Conservation (phyloP, 2,329 filamentous ascomycete genomes). For the Xylaria hypoxylon region DNA sequence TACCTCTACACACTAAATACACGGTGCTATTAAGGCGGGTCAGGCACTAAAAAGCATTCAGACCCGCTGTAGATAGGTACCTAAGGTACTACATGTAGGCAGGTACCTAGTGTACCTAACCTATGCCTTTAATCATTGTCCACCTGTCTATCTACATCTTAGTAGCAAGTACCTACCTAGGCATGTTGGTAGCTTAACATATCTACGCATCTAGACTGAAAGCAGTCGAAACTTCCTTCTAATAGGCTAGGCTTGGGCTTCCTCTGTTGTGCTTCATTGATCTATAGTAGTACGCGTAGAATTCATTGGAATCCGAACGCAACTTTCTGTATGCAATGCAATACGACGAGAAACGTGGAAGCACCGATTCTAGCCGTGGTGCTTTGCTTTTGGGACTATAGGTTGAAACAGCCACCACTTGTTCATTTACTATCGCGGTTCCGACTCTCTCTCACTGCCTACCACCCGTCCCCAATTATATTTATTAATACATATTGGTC, state of each 20-base stretch:
- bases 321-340: conserved; percentile 33
- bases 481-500: not conserved
- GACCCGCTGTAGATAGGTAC: not conserved
- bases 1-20: not conserved
- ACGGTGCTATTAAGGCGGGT: conserved; percentile 15
- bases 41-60: conserved; percentile 19
- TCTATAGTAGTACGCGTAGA: conserved; percentile 19
- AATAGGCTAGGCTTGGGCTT: conserved; percentile 17
- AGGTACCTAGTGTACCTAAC: not conserved
- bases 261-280: conserved; percentile 22
- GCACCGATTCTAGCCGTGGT: conserved; percentile 15
- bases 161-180: too few species aligned
- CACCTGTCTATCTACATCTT: not conserved
- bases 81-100: not conserved
- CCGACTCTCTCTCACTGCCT: not conserved
- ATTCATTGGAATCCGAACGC: conserved; percentile 33
- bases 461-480: not conserved
- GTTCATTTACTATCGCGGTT: conserved; percentile 4
- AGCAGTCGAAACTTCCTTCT: conserved; percentile 14
- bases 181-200: too few species aligned
- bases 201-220: not conserved
- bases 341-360: conserved; percentile 36
- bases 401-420: conserved; percentile 31
- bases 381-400: conserved; percentile 20
- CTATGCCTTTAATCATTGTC: not conserved